Evolutionary conservation across 108 stramenopile species (phyloP).

Genomic region (Cyclotella sp.): DNA sequence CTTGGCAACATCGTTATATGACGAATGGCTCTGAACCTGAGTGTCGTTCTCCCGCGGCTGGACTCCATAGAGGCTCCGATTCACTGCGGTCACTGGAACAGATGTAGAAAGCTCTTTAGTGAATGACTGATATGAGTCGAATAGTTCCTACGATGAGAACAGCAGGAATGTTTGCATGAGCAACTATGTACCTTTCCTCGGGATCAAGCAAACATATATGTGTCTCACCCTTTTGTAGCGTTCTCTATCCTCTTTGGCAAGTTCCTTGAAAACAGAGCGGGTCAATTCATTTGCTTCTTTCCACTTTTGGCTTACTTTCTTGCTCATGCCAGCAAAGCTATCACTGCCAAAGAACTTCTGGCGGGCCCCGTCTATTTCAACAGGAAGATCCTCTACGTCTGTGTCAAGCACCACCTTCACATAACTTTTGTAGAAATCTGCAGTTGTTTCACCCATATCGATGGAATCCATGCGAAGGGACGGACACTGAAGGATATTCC

Average conservation of each 20-base stretch:
- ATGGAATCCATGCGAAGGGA: neutral
- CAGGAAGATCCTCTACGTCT: neutral
- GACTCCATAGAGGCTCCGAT: neutral
- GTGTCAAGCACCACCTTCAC: conserved; percentile 1
- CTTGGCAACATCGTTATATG: neutral
- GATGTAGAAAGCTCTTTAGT: too few species aligned
- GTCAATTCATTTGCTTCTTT: neutral
- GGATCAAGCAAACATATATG: neutral
- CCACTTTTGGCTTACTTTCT: conserved; percentile 2
- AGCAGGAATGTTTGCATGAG: neutral
- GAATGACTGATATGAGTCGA: neutral
- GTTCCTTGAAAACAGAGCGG: conserved; percentile 1
- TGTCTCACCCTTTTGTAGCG: conserved; percentile 1
- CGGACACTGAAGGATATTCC: neutral
- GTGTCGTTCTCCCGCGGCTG: too few species aligned
- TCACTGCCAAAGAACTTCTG: conserved; percentile 2
- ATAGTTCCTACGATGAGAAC: neutral
- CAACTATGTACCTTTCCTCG: neutral
- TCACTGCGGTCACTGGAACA: neutral
- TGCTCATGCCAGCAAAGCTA: conserved; percentile 12
- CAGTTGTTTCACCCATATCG: neutral
- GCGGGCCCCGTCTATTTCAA: neutral
- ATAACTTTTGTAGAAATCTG: neutral
- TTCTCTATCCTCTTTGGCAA: neutral
- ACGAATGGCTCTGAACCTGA: neutral